Evolutionary conservation across 306 rosid genomes (phyloP), one percentile per base, ranked within the genome.

Genomic region (Inga leiocalycina): DNA sequence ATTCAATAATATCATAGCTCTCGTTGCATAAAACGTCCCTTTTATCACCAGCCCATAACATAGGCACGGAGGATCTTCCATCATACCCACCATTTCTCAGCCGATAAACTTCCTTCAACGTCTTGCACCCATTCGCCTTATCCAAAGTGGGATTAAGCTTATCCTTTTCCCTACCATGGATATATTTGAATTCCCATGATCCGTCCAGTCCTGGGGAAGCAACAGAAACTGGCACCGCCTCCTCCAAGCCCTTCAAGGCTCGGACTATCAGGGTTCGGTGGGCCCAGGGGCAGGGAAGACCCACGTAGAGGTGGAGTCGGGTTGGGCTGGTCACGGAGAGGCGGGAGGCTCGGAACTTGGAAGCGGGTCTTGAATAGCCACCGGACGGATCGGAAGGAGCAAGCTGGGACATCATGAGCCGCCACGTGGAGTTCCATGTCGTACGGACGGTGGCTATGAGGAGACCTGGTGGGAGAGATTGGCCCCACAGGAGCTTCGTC

Each of bases 241-340:
- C 90, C 24, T 95, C 90, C 54, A 95, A 90, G 75, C 99, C 98
- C 69, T 92, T 93, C 9, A 93, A 89, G 2, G 92, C 96, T 6
- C 97, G 94, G 20, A 95, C 98, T 70, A 95, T 87, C 51, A 93
- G 94, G 8, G 97, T 85, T 30, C 98, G 91, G 92, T 93, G 98
- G 85, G 99, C 99, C 99, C 99, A 96, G 5, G 99, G 97, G 79
- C 99, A 96, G 0, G 99, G 90, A 45, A 95, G 92, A 84, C 90
- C 97, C 56, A 93, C 95, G 80, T 93, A 95, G 59, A 95, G 94
- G 75, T 93, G 97, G 30, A 95, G 92, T 3, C 71, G 43, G 4
- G 57, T 46, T 3, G 82, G 62, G n/a, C 35, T 76, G 2, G 74
- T 77, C 75, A 34, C 66, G 77, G 89, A 61, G 74, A 88, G 34